phyloP scores from a whole-genome alignment of 2,329 filamentous ascomycete genomes.

The Calcarisporium arbuscula region DNA sequence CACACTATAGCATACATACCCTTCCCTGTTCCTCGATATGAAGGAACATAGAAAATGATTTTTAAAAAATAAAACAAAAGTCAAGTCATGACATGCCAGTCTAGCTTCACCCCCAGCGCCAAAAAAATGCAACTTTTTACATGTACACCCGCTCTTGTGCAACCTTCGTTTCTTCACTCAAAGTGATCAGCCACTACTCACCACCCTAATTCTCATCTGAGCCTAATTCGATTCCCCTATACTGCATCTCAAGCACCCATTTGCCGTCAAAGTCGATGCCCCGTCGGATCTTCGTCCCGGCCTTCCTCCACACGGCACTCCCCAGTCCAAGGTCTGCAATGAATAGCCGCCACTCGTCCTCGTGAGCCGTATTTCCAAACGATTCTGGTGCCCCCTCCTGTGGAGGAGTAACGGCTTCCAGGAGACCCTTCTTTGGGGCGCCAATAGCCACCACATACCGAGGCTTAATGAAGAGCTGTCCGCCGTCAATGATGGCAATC shows the following conservation, averaged over 20 bases:
- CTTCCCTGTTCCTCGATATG: too few species aligned
- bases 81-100: too few species aligned
- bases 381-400: constrained; percentile 30
- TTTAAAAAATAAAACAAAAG: too few species aligned
- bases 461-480: constrained; percentile 71
- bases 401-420: constrained; percentile 63
- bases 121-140: too few species aligned
- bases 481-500: constrained; percentile 62
- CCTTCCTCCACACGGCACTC: constrained; percentile 77
- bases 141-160: too few species aligned
- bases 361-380: constrained; percentile 27
- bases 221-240: constrained; percentile 31
- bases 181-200: constrained; percentile 4
- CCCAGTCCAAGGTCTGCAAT: constrained; percentile 84
- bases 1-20: too few species aligned
- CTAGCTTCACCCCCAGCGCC: constrained; percentile 1
- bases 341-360: constrained; percentile 69
- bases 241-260: constrained; percentile 72
- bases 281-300: constrained; percentile 71
- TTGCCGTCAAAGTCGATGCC: constrained; percentile 83
- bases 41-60: too few species aligned
- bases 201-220: constrained; percentile 11
- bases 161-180: too few species aligned
- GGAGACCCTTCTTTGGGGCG: constrained; percentile 76
- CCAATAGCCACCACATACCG: constrained; percentile 81